Evolutionary conservation across 1,284 basidiomycete genomes (phyloP).

Genomic region (Golubevia pallescens): DNA sequence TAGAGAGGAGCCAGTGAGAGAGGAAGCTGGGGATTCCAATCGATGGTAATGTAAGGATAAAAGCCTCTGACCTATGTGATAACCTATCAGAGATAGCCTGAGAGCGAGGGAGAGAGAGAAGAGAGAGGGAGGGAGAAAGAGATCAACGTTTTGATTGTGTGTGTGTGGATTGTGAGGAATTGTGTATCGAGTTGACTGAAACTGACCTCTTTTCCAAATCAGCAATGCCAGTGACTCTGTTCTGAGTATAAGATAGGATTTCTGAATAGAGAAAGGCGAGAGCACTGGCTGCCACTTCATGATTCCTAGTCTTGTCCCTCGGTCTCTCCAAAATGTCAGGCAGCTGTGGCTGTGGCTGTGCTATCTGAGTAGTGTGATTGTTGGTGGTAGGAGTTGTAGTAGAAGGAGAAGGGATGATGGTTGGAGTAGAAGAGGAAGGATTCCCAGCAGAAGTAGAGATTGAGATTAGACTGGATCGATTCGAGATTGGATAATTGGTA

Average conservation of each 20-base stretch:
- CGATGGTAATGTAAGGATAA: slow-evolving; percentile 36
- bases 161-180: no score
- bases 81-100: slow-evolving; percentile 37
- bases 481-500: no score
- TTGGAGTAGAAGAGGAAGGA: no score
- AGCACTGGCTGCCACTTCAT: slow-evolving; percentile 29
- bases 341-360: no score
- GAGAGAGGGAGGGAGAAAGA: not conserved
- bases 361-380: no score
- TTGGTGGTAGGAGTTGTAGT: no score
- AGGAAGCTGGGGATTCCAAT: slow-evolving; percentile 17
- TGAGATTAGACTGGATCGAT: no score
- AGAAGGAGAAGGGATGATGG: no score
- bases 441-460: no score
- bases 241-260: slow-evolving; percentile 78
- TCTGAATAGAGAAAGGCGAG: slow-evolving; percentile 50
- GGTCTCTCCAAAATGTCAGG: slow-evolving; percentile 55
- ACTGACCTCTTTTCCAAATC: slow-evolving; percentile 74
- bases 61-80: slow-evolving; percentile 39
- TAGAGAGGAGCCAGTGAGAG: no score
- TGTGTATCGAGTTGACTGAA: not conserved
- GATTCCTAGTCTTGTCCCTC: slow-evolving; percentile 33
- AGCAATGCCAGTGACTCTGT: slow-evolving; percentile 87
- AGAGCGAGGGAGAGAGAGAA: no score
- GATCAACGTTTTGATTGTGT: no score